A percentile compares a stretch with the other conserved stretches of the same genome.
Evolutionary conservation across 345 rosid species (phyloP).

Genomic region (Abelmoschus esculentus): DNA sequence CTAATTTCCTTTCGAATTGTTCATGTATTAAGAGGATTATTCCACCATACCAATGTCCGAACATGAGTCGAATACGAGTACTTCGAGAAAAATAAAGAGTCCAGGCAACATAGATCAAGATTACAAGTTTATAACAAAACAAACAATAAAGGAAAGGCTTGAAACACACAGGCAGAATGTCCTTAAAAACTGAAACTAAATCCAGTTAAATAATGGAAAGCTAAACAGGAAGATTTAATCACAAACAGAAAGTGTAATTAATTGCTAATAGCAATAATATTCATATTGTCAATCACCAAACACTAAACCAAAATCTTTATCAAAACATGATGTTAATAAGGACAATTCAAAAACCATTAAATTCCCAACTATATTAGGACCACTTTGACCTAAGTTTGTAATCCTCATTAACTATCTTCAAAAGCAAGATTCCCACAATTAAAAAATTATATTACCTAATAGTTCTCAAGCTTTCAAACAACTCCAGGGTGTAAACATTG

Average conservation of each 20-base stretch:
- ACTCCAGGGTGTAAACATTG: slow-evolving; percentile 62
- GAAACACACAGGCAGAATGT: not conserved
- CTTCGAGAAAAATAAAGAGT: not conserved
- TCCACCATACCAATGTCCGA: not conserved
- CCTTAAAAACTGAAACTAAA: not conserved
- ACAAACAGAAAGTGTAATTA: not conserved
- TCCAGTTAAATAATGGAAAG: not conserved
- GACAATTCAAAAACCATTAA: not conserved
- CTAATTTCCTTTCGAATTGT: too few relatives aligned
- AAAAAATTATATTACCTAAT: slow-evolving; percentile 39
- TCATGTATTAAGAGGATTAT: too few relatives aligned
- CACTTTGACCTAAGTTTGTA: not conserved
- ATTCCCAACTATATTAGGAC: not conserved
- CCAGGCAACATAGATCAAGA: not conserved
- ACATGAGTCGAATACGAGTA: not conserved
- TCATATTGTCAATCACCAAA: not conserved
- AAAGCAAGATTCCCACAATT: not conserved
- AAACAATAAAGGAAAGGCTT: not conserved
- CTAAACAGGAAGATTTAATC: not conserved
- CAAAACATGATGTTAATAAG: not conserved
- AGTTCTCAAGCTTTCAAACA: slow-evolving; percentile 60
- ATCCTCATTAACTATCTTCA: not conserved
- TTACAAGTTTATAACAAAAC: not conserved
- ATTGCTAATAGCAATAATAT: not conserved
- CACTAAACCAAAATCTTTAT: not conserved